These are phyloP conservation scores for Epichloe uncinata DNA, from an alignment of 2,329 filamentous ascomycete species.

Conservation along the genomic window DNA sequence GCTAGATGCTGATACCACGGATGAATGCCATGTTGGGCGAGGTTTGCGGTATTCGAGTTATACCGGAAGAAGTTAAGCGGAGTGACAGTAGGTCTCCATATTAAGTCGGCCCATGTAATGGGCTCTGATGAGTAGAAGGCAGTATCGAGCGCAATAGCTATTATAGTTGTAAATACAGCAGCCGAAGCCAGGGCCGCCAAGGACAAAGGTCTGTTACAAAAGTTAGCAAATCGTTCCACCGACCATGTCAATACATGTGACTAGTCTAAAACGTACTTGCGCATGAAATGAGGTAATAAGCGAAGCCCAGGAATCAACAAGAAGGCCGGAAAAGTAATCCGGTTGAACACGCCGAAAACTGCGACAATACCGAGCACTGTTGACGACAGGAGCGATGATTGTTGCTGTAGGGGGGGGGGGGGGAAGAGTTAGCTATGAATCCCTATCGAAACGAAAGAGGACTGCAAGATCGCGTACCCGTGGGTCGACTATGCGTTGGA, in stretches of 20 bases:
- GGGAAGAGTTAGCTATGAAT: conserved; percentile 12
- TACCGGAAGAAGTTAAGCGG: conserved; percentile 68
- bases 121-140: conserved; percentile 59
- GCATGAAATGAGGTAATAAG: conserved; percentile 72
- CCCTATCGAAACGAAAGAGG: conserved; percentile 3
- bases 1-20: conserved; percentile 67
- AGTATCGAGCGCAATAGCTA: conserved; percentile 75
- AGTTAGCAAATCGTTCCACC: conserved; percentile 9
- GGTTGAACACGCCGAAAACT: conserved; percentile 85
- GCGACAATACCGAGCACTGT: conserved; percentile 66
- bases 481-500: conserved; percentile 69
- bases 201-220: conserved; percentile 35
- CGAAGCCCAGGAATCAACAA: conserved; percentile 71
- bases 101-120: conserved; percentile 50
- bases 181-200: conserved; percentile 51
- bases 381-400: conserved; percentile 62
- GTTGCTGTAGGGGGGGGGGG: conserved; percentile 37
- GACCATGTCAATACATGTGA: background rate
- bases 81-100: conserved; percentile 55
- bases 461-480: conserved; percentile 41
- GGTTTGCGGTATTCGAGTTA: conserved; percentile 56
- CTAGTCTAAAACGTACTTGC: conserved; percentile 45
- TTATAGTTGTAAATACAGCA: conserved; percentile 50
- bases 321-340: conserved; percentile 94
- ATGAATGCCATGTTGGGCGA: conserved; percentile 63